phyloP scores from a whole-genome alignment of 1,139 yeast species.

The Candida tetrigidarum region DNA sequence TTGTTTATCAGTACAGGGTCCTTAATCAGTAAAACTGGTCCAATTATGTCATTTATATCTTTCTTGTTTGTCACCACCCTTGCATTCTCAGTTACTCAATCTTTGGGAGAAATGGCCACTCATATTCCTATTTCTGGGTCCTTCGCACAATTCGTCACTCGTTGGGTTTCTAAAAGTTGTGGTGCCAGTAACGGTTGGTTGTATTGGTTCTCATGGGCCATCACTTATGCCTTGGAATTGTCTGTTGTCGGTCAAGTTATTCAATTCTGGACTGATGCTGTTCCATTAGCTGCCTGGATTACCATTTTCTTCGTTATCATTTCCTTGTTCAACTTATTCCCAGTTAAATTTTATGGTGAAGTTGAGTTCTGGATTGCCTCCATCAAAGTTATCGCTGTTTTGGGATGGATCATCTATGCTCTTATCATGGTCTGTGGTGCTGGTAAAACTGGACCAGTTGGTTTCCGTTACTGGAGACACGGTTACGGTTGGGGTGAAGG shows the following conservation, averaged over 20 bases:
- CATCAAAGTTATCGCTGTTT: conserved; percentile 68
- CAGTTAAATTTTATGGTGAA: conserved; percentile 51
- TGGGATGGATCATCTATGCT: conserved; percentile 72
- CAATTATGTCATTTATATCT: conserved; percentile 68
- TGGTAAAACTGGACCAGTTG: conserved; percentile 69
- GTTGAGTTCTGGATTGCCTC: conserved; percentile 58
- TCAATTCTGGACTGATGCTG: conserved; percentile 72
- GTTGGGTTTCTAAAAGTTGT: too few relatives aligned
- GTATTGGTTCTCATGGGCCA: conserved; percentile 91
- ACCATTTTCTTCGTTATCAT: conserved; percentile 58
- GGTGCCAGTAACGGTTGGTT: too few relatives aligned
- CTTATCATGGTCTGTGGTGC: conserved; percentile 77
- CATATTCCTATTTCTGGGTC: conserved; percentile 69
- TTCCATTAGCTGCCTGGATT: conserved; percentile 81
- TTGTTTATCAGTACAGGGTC: conserved; percentile 22
- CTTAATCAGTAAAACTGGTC: conserved; percentile 49
- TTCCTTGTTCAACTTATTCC: conserved; percentile 39
- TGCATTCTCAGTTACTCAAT: conserved; percentile 68
- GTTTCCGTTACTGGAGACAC: conserved; percentile 89
- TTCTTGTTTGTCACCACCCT: conserved; percentile 68
- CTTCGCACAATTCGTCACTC: too few relatives aligned
- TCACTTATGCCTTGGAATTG: conserved; percentile 80
- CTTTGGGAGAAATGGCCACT: conserved; percentile 79
- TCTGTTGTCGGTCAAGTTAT: conserved; percentile 80
- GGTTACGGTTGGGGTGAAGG: conserved; percentile 90